Conservation (phyloP, 805 yeast genomes). For the Millerozyma miso region DNA sequence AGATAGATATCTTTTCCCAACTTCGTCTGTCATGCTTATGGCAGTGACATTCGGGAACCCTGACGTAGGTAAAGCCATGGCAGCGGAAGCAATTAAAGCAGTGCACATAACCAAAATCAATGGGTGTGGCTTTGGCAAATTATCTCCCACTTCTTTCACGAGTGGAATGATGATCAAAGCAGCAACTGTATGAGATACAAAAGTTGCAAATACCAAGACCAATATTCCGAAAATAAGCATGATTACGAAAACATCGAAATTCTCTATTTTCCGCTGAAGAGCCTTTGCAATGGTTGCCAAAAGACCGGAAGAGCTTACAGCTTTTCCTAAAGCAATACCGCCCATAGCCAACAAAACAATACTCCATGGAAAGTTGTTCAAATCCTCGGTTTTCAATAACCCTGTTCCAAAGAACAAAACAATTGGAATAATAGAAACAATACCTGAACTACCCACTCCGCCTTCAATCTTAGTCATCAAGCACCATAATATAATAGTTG, state of each 20-base stretch:
- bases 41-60: conserved; percentile 45
- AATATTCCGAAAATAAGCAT: conserved; percentile 43
- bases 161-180: conserved; percentile 40
- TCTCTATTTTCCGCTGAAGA: conserved; percentile 37
- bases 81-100: conserved; percentile 39
- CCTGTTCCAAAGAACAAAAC: conserved; percentile 49
- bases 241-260: conserved; percentile 41
- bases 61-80: conserved; percentile 43
- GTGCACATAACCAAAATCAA: conserved; percentile 38
- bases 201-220: conserved; percentile 38
- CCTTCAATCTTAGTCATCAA: conserved; percentile 37
- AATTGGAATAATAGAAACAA: conserved; percentile 45
- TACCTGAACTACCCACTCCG: conserved; percentile 47
- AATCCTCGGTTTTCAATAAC: conserved; percentile 42
- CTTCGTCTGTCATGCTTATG: conserved; percentile 39
- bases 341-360: conserved; percentile 54
- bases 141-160: conserved; percentile 37
- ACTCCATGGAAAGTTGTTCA: conserved; percentile 53
- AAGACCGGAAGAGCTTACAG: conserved; percentile 47
- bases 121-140: conserved; percentile 35
- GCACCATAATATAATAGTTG: conserved; percentile 49
- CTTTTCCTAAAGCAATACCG: conserved; percentile 51
- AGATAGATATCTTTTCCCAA: conserved; percentile 37
- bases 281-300: conserved; percentile 43
- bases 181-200: conserved; percentile 43